Percentiles rank a stretch among this genome's conserved stretches.
Evolutionary conservation across 2,329 filamentous ascomycete genomes (phyloP).

Genomic region (Paecilomyces sp.): DNA sequence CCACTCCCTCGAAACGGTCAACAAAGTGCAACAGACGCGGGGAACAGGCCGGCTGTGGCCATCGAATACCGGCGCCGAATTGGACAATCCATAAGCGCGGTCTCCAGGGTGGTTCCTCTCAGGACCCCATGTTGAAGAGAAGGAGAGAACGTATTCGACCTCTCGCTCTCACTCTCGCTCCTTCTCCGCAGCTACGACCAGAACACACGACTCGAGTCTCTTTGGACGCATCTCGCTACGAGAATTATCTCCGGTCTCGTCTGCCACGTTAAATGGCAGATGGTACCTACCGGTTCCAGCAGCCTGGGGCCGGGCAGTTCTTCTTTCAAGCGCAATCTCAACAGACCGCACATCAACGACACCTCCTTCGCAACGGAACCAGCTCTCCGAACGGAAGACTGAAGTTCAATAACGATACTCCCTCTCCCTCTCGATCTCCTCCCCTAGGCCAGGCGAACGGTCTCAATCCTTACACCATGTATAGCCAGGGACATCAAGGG

Average conservation of each 20-base stretch:
- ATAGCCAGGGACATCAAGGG: conserved; percentile 39
- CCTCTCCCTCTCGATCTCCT: conserved; percentile 42
- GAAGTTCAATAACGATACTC: conserved; percentile 40
- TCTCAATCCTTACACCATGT: conserved; percentile 41
- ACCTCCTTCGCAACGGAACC: conserved; percentile 38
- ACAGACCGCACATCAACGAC: conserved; percentile 36
- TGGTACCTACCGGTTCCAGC: conserved; percentile 49
- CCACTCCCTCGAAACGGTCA: conserved; percentile 5
- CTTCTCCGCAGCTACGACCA: conserved; percentile 16
- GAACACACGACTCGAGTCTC: conserved; percentile 14
- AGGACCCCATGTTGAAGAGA: conserved; percentile 43
- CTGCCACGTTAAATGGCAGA: conserved; percentile 49
- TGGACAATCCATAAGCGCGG: conserved; percentile 1
- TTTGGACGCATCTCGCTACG: conserved; percentile 17
- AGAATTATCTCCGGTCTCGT: conserved; percentile 34
- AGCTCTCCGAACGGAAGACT: conserved; percentile 39
- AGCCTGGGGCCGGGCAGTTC: conserved; percentile 46
- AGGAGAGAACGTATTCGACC: conserved; percentile 38
- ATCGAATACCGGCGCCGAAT: conserved; percentile 7
- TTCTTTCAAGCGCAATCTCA: conserved; percentile 39
- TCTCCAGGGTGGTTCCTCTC: conserved; percentile 22
- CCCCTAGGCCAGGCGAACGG: conserved; percentile 34
- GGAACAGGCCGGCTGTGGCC: conserved; percentile 8
- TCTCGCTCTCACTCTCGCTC: conserved; percentile 27
- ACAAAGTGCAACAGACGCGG: conserved; percentile 5